Conservation (phyloP, 1,284 basidiomycete species). For the Apiotrichum akiyoshidainum region DNA sequence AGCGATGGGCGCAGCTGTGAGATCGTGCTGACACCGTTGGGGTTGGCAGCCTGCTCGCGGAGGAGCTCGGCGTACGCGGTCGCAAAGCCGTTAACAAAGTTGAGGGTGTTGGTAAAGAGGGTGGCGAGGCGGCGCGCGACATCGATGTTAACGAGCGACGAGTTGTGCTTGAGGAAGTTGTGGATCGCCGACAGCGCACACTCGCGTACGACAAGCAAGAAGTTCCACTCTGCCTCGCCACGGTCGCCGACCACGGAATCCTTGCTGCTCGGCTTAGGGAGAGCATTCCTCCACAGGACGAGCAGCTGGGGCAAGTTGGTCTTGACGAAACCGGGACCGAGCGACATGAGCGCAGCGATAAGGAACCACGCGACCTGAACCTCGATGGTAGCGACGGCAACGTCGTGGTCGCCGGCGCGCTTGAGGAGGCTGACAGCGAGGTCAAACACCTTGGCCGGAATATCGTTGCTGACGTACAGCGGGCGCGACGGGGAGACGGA, state of each 20-base stretch:
- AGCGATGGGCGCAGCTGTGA: slow-evolving; percentile 59
- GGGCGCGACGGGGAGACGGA: slow-evolving; percentile 81
- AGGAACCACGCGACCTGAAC: slow-evolving; percentile 93
- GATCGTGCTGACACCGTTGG: slow-evolving; percentile 37
- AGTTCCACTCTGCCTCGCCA: slow-evolving; percentile 78
- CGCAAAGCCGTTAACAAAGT: slow-evolving; percentile 68
- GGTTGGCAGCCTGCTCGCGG: slow-evolving; percentile 46
- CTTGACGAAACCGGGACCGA: slow-evolving; percentile 90
- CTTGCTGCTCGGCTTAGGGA: slow-evolving; percentile 89
- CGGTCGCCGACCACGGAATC: slow-evolving; percentile 67
- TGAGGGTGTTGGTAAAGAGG: slow-evolving; percentile 82
- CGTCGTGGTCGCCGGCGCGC: slow-evolving; percentile 82
- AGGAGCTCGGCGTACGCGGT: slow-evolving; percentile 51
- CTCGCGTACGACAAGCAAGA: slow-evolving; percentile 86
- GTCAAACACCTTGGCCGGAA: slow-evolving; percentile 84
- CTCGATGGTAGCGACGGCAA: slow-evolving; percentile 75
- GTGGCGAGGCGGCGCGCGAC: slow-evolving; percentile 83
- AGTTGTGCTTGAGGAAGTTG: slow-evolving; percentile 80
- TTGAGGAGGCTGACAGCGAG: slow-evolving; percentile 87
- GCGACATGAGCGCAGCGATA: slow-evolving; percentile 83
- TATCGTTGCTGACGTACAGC: slow-evolving; percentile 91
- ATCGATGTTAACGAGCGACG: slow-evolving; percentile 78
- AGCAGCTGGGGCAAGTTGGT: slow-evolving; percentile 87
- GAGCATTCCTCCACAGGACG: slow-evolving; percentile 92
- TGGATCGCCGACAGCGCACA: slow-evolving; percentile 83